Base-by-base conservation (phyloP, 805 yeast genomes). In the Kurtzmaniella cleridarum region DNA sequence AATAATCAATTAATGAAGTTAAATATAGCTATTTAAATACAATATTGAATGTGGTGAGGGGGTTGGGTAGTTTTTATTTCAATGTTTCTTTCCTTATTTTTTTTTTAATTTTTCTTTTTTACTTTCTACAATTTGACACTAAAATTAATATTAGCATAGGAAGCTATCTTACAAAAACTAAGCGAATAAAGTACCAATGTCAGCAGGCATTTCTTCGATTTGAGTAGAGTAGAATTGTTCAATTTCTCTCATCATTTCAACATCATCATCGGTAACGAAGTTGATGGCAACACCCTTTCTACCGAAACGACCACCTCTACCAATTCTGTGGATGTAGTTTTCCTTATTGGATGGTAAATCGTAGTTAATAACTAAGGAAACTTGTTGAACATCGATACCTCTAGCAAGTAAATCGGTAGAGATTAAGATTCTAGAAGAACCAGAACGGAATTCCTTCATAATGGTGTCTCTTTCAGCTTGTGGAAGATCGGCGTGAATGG, bases 261-360 rank as follows among this genome's bases (percentile, higher is more conserved):
- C 74, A 61, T 91, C 97, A 40, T 80, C 81, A 46, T 73, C 75
- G 37, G 98, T 90, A 53, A 90, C 82, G 58, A 91, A 85, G 74
- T 90, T 93, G 62, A 91, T 85, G 45, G 98, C 97, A 46, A 87
- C 91, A 74, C 98, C 98, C 72, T 90, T 91, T 67, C 98, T 80
- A 62, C 98, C 98, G 74, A 91, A 91, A 67, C 98, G 82, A 58
- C 98, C 98, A 53, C 95, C 87, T 72, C 98, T 81, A 66, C 98
- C 98, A 57, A 91, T 95, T 72, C 98, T 79, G 71, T 91, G 98
- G 57, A 91, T 84, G 65, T 93, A 91, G 73, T 87, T 90, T 67
- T 90, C 96, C 64, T 84, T 80, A 71, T 83, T 84, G 50, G 79
- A 74, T 32, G 97, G 97, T 54, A 90, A 69, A 66, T 90, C 98